Percentiles rank a stretch among this genome's conserved stretches.
These are phyloP conservation scores for Daedaleopsis nitida DNA, from an alignment of 768 basidiomycete species.

Conservation along the genomic window DNA sequence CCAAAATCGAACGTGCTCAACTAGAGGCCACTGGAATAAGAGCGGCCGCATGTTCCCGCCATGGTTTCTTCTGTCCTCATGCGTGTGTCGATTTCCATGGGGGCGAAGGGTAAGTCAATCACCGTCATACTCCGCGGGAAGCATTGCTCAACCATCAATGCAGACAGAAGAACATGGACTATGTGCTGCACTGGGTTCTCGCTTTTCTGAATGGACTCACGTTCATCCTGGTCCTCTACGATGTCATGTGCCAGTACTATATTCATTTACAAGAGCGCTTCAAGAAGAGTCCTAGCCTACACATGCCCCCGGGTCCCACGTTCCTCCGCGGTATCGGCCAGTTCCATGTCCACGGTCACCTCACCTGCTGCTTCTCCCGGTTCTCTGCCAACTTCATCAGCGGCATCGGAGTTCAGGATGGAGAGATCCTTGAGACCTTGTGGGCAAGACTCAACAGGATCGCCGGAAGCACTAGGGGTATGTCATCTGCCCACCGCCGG, in stretches of 20 bases:
- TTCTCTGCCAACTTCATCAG: constrained; percentile 31
- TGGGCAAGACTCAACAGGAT: constrained; percentile 35
- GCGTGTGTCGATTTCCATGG: constrained; percentile 35
- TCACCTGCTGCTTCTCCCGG: constrained; percentile 25
- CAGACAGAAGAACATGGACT: constrained; percentile 5
- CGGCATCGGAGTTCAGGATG: constrained; percentile 33
- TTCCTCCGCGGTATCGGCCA: constrained; percentile 26
- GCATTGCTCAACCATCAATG: constrained; percentile 1
- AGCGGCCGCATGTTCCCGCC: constrained; percentile 31
- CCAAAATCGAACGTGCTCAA: constrained; percentile 18
- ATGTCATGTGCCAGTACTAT: constrained; percentile 21
- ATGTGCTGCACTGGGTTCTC: constrained; percentile 18
- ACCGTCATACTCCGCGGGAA: constrained; percentile 28
- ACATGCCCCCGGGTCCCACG: not conserved
- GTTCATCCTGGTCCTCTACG: constrained; percentile 1
- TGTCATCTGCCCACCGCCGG: constrained; percentile 17
- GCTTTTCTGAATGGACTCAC: not conserved
- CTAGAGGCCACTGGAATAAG: constrained; percentile 33
- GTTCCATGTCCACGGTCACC: constrained; percentile 36
- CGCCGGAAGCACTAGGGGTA: constrained; percentile 24
- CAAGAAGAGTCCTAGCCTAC: not conserved
- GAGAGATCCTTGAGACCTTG: constrained; percentile 37
- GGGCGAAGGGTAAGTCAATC: constrained; percentile 28
- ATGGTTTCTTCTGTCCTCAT: constrained; percentile 35
- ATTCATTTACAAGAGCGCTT: not conserved